Percentiles rank a stretch among this genome's conserved stretches.
Conservation (phyloP, 2,329 filamentous ascomycete species). For the Trichoderma simmonsii region DNA sequence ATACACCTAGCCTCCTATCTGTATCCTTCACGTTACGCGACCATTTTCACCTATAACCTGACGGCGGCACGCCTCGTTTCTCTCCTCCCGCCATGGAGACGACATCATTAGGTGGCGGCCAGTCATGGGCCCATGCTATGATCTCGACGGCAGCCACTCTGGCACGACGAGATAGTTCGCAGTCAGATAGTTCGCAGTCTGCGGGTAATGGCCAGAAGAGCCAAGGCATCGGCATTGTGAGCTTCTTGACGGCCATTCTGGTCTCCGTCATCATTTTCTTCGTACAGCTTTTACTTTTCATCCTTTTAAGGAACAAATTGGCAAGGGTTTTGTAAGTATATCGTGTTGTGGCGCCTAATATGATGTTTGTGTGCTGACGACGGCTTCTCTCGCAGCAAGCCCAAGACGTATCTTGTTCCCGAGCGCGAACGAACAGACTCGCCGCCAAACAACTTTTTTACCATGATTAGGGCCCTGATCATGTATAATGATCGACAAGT, state of each 20-base stretch:
- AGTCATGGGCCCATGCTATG: neutral
- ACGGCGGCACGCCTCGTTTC: neutral
- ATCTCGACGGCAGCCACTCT: constrained; percentile 4
- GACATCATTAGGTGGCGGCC: neutral
- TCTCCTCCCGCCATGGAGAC: constrained; percentile 8
- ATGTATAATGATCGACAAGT: constrained; percentile 72
- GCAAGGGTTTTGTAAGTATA: constrained; percentile 72
- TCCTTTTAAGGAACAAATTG: constrained; percentile 73
- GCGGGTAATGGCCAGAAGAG: constrained; percentile 14
- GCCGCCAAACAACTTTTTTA: constrained; percentile 57
- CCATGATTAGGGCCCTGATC: constrained; percentile 58
- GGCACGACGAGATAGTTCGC: neutral
- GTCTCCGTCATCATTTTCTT: constrained; percentile 62
- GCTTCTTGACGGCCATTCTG: constrained; percentile 62
- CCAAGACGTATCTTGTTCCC: constrained; percentile 81
- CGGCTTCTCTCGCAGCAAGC: constrained; percentile 53
- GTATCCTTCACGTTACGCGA: neutral
- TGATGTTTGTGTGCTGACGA: neutral
- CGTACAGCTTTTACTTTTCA: constrained; percentile 66
- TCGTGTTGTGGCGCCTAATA: neutral
- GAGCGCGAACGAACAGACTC: constrained; percentile 78
- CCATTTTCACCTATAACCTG: neutral
- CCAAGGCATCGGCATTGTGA: constrained; percentile 39
- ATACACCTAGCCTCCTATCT: neutral
- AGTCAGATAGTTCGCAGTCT: neutral